phyloP scores from a whole-genome alignment of 2,329 filamentous ascomycete genomes.

The Teratosphaeriaceae sp. region DNA sequence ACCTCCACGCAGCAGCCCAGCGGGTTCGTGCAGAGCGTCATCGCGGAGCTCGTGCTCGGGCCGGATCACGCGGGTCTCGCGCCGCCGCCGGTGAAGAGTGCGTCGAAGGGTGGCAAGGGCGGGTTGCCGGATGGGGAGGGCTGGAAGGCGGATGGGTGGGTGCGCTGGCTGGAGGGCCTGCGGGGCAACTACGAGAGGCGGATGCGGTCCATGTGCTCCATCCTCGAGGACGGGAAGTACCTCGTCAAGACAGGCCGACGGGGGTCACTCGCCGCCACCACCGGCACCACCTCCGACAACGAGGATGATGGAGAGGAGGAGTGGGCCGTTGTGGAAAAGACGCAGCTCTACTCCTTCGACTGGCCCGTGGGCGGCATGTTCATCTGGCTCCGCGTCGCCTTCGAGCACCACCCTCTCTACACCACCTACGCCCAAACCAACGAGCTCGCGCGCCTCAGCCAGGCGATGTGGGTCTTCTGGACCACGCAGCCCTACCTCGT shows the following conservation, averaged over 20 bases:
- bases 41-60: conserved; percentile 71
- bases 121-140: conserved; percentile 48
- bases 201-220: conserved; percentile 71
- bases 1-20: conserved; percentile 74
- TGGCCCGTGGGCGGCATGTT: conserved; percentile 90
- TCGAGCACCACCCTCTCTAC: conserved; percentile 66
- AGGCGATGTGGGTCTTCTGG: conserved; percentile 64
- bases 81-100: conserved; percentile 23
- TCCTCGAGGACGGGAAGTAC: conserved; percentile 62
- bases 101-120: conserved; percentile 38
- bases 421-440: conserved; percentile 37
- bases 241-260: conserved; percentile 56
- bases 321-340: conserved; percentile 71
- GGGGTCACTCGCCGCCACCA: too few relatives aligned
- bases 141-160: conserved; percentile 81
- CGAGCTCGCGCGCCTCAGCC: conserved; percentile 50
- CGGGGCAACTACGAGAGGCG: conserved; percentile 77
- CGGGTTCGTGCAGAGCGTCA: conserved; percentile 80
- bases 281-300: conserved; percentile 25
- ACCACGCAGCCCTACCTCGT: conserved; percentile 64
- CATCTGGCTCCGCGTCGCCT: conserved; percentile 69
- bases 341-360: conserved; percentile 64
- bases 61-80: conserved; percentile 52
- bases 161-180: conserved; percentile 82
- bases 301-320: conserved; percentile 42